A percentile compares a stretch with the other conserved stretches of the same genome.
phyloP scores from a whole-genome alignment of 1,139 yeast species.

The Kurtzmaniella quercitrusa region DNA sequence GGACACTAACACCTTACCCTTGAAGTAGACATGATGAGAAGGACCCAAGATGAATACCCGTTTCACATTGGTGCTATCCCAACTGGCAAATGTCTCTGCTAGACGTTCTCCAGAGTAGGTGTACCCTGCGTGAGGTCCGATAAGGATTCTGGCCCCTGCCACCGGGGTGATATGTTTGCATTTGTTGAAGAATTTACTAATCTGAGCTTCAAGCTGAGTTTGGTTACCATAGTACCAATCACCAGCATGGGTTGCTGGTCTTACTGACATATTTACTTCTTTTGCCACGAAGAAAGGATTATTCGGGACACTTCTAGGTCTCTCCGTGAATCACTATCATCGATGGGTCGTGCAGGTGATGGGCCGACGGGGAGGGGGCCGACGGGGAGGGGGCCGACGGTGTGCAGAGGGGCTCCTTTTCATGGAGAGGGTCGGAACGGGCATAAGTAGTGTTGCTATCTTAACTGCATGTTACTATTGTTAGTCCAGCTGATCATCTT shows the following conservation, averaged over 20 bases:
- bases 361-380: too few relatives aligned
- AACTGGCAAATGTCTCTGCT: conserved; percentile 70
- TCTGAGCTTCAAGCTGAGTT: conserved; percentile 39
- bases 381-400: too few relatives aligned
- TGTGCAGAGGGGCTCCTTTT: too few relatives aligned
- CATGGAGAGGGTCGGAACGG: too few relatives aligned
- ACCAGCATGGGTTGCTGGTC: conserved; percentile 84
- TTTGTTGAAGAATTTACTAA: conserved; percentile 37
- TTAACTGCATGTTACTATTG: too few relatives aligned
- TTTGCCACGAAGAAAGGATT: neutral
- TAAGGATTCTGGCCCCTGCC: conserved; percentile 58
- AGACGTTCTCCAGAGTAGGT: conserved; percentile 74
- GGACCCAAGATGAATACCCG: conserved; percentile 86
- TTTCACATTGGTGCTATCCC: conserved; percentile 57
- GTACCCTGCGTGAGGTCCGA: conserved; percentile 88
- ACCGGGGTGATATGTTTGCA: conserved; percentile 19
- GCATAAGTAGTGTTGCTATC: too few relatives aligned
- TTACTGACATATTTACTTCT: conserved; percentile 20
- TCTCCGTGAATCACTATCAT: neutral
- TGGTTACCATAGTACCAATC: conserved; percentile 70
- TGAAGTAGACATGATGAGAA: conserved; percentile 85
- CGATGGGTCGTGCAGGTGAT: neutral
- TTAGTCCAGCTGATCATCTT: too few relatives aligned
- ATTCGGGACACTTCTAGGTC: neutral
- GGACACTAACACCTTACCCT: conserved; percentile 54